Conservation (phyloP, 768 basidiomycete genomes). For the Saitozyma sp. region DNA sequence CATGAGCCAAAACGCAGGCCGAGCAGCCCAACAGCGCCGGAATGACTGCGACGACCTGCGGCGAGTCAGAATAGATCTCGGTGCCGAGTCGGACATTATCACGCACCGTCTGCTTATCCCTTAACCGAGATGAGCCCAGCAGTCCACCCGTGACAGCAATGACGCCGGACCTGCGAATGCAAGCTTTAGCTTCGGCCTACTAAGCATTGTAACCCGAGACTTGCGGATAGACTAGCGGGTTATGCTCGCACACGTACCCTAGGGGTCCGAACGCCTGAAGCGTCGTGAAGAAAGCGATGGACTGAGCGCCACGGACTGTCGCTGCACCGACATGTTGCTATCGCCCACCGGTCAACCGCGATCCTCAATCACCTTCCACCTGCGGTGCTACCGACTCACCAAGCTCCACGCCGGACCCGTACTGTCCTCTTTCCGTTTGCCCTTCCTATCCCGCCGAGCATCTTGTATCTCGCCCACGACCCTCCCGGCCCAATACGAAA, state of each 20-base stretch:
- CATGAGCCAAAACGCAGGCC: too few species aligned
- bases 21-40: too few species aligned
- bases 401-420: neutral
- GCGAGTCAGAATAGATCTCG: too few species aligned
- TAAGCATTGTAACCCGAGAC: neutral
- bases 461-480: constrained; percentile 20
- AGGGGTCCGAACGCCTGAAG: constrained; percentile 9
- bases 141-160: neutral
- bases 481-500: constrained; percentile 29
- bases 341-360: neutral
- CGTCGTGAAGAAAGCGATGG: constrained; percentile 10
- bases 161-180: neutral
- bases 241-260: constrained; percentile 3
- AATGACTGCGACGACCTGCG: too few species aligned
- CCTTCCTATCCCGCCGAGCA: constrained; percentile 17
- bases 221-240: neutral
- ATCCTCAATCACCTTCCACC: neutral
- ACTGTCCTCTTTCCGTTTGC: constrained; percentile 12
- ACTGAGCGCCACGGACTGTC: neutral
- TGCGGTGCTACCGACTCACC: neutral
- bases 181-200: neutral
- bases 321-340: constrained; percentile 5
- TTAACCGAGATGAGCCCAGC: neutral
- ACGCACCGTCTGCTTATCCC: neutral
- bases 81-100: too few species aligned